Evolutionary conservation across 108 stramenopile species (phyloP), one percentile per base, ranked within the genome.

Genomic region (Craspedostauros australis): DNA sequence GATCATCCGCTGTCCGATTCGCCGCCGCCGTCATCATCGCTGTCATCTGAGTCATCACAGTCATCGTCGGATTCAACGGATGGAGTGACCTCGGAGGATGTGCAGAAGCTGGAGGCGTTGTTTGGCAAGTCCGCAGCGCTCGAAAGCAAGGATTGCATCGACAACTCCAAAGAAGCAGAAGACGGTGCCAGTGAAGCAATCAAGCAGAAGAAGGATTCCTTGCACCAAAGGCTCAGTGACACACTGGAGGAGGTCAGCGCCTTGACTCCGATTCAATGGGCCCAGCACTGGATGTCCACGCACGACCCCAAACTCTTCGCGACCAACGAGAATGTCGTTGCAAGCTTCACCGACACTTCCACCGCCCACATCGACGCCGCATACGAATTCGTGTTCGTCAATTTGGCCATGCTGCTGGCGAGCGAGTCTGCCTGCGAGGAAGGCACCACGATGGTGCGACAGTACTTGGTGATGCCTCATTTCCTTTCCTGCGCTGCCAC

Each of bases 331-430:
- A 29, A 21, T 52, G 51, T 25, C 34, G 49, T 15, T 16, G 46
- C 44, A 5, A 66, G 75, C 4, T 90, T 90, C 66, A 85, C 83
- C 24, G 68, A 57, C 30, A 70, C 62, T 29, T 61, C 79, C 44
- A 70, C 79, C 5, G 57, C 67, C 7, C 56, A 82, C 39, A 77
- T 84, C 15, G 88, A 90, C 58, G 79, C 70, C 20, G 88, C 80
- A 5, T 85, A 86, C 47, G 88, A 90, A 63, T 90, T 73, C 57
- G 66, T 84, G n/a, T 86, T 86, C 52, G 71, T 69, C 51, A 90
- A 79, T 62, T 49, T 90, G 20, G 82, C 84, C 48, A 85, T 90
- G 84, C 67, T 76, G 29, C 47, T 47, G 4, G 31, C 46, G 18
- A 53, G 48, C 18, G 54, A 46, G 48, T 26, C 60, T 29, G 57